Evolutionary conservation across 1,284 basidiomycete species (phyloP).

Genomic region (Trametes polyzona): DNA sequence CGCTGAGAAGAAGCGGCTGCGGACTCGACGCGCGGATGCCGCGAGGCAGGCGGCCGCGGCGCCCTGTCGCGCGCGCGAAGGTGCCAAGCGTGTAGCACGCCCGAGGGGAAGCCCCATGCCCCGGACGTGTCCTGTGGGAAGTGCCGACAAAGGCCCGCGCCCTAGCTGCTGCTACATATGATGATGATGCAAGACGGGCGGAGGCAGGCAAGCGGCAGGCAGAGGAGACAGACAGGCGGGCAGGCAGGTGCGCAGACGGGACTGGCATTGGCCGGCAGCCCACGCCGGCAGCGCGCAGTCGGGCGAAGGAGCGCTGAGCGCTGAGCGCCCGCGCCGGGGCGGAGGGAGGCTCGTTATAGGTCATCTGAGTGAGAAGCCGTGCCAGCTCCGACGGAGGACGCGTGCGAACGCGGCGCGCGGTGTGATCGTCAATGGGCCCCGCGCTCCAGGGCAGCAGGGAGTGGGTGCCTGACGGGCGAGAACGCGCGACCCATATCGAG

Average conservation of each 20-base stretch:
- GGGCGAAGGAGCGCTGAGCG: no score
- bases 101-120: constrained; percentile 4
- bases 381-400: neutral
- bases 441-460: neutral
- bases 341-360: constrained; percentile 12
- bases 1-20: constrained; percentile 6
- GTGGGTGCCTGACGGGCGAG: constrained; percentile 20
- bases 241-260: no score
- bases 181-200: neutral
- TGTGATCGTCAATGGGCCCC: constrained; percentile 6
- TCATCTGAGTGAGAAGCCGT: constrained; percentile 26
- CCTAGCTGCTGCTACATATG: no score
- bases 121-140: constrained; percentile 25
- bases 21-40: neutral
- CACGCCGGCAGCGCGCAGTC: constrained; percentile 14
- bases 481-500: constrained; percentile 13
- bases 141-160: constrained; percentile 26
- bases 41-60: constrained; percentile 17
- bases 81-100: constrained; percentile 15
- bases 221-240: no score
- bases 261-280: neutral
- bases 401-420: constrained; percentile 16
- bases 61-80: constrained; percentile 1
- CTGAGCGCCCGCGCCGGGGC: constrained; percentile 5
- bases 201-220: neutral